Evolutionary conservation across 106 monocot species (phyloP).

Genomic region (Acanthochlamys bracteata): DNA sequence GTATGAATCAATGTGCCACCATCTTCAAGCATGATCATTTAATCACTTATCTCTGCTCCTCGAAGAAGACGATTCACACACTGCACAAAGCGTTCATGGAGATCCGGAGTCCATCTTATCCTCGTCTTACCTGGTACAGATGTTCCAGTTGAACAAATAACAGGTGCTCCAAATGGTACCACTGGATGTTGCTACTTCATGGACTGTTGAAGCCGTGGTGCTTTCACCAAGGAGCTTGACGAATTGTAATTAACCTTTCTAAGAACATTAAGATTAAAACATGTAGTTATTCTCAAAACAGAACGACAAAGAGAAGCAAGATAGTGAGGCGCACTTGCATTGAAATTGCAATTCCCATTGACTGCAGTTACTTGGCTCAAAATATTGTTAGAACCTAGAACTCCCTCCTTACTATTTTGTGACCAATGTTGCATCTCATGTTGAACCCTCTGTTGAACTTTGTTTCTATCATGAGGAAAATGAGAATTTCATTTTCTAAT

Average conservation of each 20-base stretch:
- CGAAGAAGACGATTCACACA: constrained; percentile 54
- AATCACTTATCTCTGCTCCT: constrained; percentile 55
- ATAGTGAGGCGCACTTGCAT: constrained; percentile 4
- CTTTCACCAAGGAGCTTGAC: constrained; percentile 5
- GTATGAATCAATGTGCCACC: neutral
- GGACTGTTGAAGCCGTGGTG: constrained; percentile 12
- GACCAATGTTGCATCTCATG: neutral
- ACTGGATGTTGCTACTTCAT: constrained; percentile 12
- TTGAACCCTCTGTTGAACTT: neutral
- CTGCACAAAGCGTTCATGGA: constrained; percentile 56
- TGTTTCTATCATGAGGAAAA: neutral
- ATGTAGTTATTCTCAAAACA: too few relatives aligned
- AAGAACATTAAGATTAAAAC: constrained; percentile 1
- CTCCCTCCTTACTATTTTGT: constrained; percentile 1
- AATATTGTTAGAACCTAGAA: neutral
- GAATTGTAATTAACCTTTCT: constrained; percentile 25
- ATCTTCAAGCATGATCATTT: neutral
- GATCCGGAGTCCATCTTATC: constrained; percentile 67
- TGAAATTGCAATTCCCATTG: neutral
- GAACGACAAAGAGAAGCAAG: neutral
- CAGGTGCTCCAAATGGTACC: constrained; percentile 2
- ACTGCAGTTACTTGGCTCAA: neutral
- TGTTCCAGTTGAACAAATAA: constrained; percentile 7
- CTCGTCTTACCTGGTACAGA: constrained; percentile 33
- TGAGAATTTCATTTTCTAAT: constrained; percentile 7